These are phyloP conservation scores for Schwanniomyces vanrijiae DNA, from an alignment of 805 yeast genomes.

Conservation along the genomic window DNA sequence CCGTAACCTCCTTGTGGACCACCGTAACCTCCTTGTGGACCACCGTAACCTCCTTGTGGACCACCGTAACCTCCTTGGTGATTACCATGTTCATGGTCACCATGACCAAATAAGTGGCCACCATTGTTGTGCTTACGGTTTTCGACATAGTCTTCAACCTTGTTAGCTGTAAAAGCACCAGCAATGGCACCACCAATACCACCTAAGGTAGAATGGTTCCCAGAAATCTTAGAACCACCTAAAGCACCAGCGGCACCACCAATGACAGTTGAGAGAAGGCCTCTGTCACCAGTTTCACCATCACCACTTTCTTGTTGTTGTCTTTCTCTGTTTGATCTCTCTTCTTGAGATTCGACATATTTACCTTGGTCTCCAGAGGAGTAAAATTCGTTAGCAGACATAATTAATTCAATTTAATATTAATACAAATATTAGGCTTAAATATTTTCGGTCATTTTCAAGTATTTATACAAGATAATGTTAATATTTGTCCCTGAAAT, in stretches of 20 bases:
- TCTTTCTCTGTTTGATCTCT: constrained; percentile 13
- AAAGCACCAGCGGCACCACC: constrained; percentile 58
- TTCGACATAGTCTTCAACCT: constrained; percentile 42
- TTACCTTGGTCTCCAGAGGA: constrained; percentile 41
- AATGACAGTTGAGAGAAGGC: constrained; percentile 42
- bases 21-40: constrained; percentile 6
- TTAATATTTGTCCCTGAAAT: neutral
- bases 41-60: constrained; percentile 13
- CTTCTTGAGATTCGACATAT: constrained; percentile 18
- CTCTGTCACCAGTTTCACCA: constrained; percentile 38
- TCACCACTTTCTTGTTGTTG: constrained; percentile 29
- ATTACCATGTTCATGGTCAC: constrained; percentile 4
- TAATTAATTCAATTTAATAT: constrained; percentile 13
- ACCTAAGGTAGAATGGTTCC: constrained; percentile 42
- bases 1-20: constrained; percentile 4
- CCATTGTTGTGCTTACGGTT: constrained; percentile 9
- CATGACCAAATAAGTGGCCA: constrained; percentile 1
- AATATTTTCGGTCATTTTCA: neutral
- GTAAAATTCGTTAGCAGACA: constrained; percentile 62
- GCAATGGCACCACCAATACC: constrained; percentile 53
- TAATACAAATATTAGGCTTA: neutral
- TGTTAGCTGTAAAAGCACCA: constrained; percentile 56
- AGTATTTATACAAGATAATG: neutral
- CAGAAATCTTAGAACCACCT: constrained; percentile 47
- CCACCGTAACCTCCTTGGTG: constrained; percentile 6